phyloP scores from a whole-genome alignment of 1,284 basidiomycete genomes.

The Tremellales sp. region DNA sequence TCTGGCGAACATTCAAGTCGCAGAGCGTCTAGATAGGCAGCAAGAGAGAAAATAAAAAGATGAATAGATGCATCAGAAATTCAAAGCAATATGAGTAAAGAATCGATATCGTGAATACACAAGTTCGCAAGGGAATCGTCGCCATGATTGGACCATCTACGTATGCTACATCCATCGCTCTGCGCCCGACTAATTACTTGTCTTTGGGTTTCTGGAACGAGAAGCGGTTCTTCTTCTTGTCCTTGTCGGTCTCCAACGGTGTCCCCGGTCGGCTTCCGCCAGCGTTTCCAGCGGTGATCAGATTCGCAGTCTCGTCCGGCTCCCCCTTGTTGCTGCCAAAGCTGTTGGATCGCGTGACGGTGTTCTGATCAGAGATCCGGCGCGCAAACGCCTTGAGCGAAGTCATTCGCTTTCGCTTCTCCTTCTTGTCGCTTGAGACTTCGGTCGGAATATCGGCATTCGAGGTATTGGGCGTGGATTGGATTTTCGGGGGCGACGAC shows the following conservation, averaged over 20 bases:
- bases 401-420: conserved; percentile 35
- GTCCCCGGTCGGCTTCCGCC: background rate
- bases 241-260: background rate
- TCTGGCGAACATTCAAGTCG: conserved; percentile 46
- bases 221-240: conserved; percentile 6
- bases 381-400: conserved; percentile 43
- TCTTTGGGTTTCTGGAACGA: conserved; percentile 4
- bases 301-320: background rate
- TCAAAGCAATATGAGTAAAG: background rate
- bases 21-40: conserved; percentile 10
- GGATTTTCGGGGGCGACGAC: background rate
- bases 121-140: too few species aligned
- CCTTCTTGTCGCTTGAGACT: conserved; percentile 11
- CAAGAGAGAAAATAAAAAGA: background rate
- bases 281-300: background rate
- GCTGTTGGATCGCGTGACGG: conserved; percentile 4
- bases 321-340: background rate
- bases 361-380: conserved; percentile 38
- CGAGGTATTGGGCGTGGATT: too few species aligned
- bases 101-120: background rate
- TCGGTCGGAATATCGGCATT: conserved; percentile 2
- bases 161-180: background rate
- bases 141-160: too few species aligned
- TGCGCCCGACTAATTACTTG: conserved; percentile 1
- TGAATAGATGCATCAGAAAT: background rate